These are phyloP conservation scores for Allomyces macrogynus DNA, from an alignment of 192 early-diverging fungal species.

Conservation along the genomic window DNA sequence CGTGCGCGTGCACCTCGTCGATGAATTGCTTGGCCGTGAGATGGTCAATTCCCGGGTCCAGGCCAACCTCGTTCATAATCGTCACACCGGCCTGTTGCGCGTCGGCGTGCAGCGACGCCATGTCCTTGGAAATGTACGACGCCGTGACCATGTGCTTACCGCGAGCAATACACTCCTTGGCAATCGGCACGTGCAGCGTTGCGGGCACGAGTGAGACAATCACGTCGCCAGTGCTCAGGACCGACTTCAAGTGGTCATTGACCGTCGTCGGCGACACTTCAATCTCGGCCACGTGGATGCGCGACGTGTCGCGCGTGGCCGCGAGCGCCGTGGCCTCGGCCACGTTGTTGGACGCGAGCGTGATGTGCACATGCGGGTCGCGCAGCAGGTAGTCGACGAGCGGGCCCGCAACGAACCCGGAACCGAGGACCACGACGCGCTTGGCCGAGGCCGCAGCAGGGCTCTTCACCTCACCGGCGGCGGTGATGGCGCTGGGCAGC, in stretches of 20 bases:
- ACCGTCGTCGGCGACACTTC: background rate
- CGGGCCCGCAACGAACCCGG: slow-evolving; percentile 82
- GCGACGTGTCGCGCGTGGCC: background rate
- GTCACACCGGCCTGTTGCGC: slow-evolving; percentile 66
- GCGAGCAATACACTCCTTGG: slow-evolving; percentile 51
- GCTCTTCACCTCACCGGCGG: slow-evolving; percentile 1
- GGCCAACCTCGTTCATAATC: slow-evolving; percentile 91
- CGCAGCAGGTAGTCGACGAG: slow-evolving; percentile 68
- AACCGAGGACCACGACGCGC: slow-evolving; percentile 57
- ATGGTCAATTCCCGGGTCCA: slow-evolving; percentile 98
- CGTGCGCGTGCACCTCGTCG: slow-evolving; percentile 55
- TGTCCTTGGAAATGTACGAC: slow-evolving; percentile 83
- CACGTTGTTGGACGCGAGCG: slow-evolving; percentile 23
- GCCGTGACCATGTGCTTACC: slow-evolving; percentile 90
- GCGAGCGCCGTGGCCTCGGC: background rate
- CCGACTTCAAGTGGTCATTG: background rate
- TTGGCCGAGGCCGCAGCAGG: slow-evolving; percentile 11
- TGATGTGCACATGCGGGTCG: slow-evolving; percentile 30
- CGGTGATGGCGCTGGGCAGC: slow-evolving; percentile 11
- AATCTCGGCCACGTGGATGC: background rate
- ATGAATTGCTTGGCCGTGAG: slow-evolving; percentile 90
- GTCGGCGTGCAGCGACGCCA: slow-evolving; percentile 49
- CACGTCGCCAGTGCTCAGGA: background rate
- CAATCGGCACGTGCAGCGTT: slow-evolving; percentile 42
- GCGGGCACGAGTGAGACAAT: slow-evolving; percentile 48